These are phyloP conservation scores for Fusarium longipes DNA, from an alignment of 2,329 filamentous ascomycete species.

Conservation along the genomic window DNA sequence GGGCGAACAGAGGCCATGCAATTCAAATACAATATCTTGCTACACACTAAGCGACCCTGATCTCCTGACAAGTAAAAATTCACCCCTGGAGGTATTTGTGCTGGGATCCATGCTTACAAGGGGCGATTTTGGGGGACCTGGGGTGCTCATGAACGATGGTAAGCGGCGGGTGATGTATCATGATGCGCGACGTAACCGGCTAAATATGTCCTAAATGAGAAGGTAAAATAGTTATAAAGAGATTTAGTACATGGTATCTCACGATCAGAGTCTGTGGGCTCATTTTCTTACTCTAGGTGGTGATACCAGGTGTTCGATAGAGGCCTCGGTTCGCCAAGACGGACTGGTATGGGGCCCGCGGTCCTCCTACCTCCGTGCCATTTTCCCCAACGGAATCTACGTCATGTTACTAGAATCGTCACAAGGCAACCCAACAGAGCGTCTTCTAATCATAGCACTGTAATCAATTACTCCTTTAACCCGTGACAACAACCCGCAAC, in stretches of 20 bases:
- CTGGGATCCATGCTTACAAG: constrained; percentile 23
- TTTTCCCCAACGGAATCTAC: constrained; percentile 48
- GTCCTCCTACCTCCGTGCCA: constrained; percentile 21
- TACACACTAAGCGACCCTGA: constrained; percentile 8
- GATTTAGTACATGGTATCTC: neutral
- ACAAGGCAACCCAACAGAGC: constrained; percentile 41
- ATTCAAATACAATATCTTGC: constrained; percentile 45
- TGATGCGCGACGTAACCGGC: constrained; percentile 7
- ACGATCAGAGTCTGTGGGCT: constrained; percentile 9
- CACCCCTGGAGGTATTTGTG: constrained; percentile 17
- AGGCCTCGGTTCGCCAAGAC: constrained; percentile 27
- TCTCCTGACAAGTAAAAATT: constrained; percentile 13
- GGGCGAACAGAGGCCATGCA: constrained; percentile 52
- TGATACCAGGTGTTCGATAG: constrained; percentile 36
- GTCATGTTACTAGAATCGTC: constrained; percentile 46
- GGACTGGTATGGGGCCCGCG: constrained; percentile 19
- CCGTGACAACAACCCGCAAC: constrained; percentile 9
- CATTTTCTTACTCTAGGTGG: constrained; percentile 8
- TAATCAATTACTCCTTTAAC: constrained; percentile 27
- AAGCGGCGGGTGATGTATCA: constrained; percentile 9
- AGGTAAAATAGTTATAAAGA: constrained; percentile 1
- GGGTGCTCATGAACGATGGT: constrained; percentile 21
- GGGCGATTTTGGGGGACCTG: constrained; percentile 14
- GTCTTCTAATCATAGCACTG: constrained; percentile 7
- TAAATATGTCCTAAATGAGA: neutral